Evolutionary conservation across 805 yeast species (phyloP), one percentile per base, ranked within the genome.

Genomic region (Citeromyces nyonsensis): DNA sequence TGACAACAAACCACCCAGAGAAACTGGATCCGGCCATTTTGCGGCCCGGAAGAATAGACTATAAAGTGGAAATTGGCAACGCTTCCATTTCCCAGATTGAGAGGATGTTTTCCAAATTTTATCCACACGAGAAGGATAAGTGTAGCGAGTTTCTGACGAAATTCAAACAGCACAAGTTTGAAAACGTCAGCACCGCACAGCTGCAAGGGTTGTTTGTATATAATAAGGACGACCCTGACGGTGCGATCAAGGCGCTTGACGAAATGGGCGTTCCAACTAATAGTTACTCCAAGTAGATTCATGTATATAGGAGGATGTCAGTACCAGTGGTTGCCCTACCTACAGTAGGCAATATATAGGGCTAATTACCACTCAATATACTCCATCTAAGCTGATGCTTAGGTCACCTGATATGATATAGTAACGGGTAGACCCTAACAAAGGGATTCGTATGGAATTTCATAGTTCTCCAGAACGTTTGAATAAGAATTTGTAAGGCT

Each of bases 1-100:
- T 91, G 98, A 91, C 98, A 13, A 88, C 98, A 13, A 91, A 91
- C 53, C 98, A 91, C 48, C 95, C 96, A 0, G 97, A 91, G 40
- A 72, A 72, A 40, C 60, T 91, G 26, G 98, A 91, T 46, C 84
- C 95, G 1, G 98, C 98, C 0, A 65, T 91, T 29, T 57, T 91
- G 50, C 66, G 98, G 41, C 98, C 98, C 0, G 98, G 98, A 3
- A 66, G 98, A 54, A 77, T 91, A 24, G 98, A 91, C 49, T 74
- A 65, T 52, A 83, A 84, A 54, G 77, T 74, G 13, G 59, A 76
- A 45, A 69, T 91, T 26, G 91, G 81, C 41, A 82, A 88, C 51
- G 97, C 97, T n/a, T 65, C 88, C 0, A 70, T 69, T 28, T 65
- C 66, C 47, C 98, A 91, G 59, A 76, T 83, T 22, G 61, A 66